Percentiles rank a stretch among this genome's conserved stretches.
phyloP scores from a whole-genome alignment of 2,329 filamentous ascomycete genomes.

The Coniochaeta pulveracea region DNA sequence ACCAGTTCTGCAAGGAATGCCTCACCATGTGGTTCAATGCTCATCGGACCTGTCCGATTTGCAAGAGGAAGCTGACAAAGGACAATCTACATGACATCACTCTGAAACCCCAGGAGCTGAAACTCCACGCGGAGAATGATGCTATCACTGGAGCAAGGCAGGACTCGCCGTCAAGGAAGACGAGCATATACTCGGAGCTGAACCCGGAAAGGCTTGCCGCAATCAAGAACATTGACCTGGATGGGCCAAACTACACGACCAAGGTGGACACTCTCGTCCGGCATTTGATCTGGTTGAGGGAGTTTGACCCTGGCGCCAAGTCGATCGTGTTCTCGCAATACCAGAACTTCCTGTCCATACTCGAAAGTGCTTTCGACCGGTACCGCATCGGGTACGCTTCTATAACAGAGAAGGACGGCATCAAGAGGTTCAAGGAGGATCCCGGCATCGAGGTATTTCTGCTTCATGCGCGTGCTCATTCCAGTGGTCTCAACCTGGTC shows the following conservation, averaged over 20 bases:
- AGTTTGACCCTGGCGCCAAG: slow-evolving; percentile 77
- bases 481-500: slow-evolving; percentile 80
- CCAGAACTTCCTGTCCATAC: slow-evolving; percentile 64
- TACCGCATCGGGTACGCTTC: slow-evolving; percentile 65
- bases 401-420: slow-evolving; percentile 58
- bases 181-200: slow-evolving; percentile 67
- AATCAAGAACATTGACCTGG: slow-evolving; percentile 72
- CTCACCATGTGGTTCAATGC: slow-evolving; percentile 66
- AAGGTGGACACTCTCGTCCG: slow-evolving; percentile 79
- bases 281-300: slow-evolving; percentile 76
- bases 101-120: slow-evolving; percentile 65
- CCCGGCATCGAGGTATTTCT: slow-evolving; percentile 70
- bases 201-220: slow-evolving; percentile 58
- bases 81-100: slow-evolving; percentile 77
- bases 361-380: slow-evolving; percentile 56
- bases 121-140: slow-evolving; percentile 37
- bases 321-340: slow-evolving; percentile 93
- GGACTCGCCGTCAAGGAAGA: slow-evolving; percentile 14
- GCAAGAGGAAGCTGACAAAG: slow-evolving; percentile 56
- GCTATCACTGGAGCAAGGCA: slow-evolving; percentile 11
- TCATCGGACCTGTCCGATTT: slow-evolving; percentile 71
- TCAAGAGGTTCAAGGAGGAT: slow-evolving; percentile 67
- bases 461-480: slow-evolving; percentile 78
- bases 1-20: slow-evolving; percentile 86
- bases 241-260: slow-evolving; percentile 66